These are phyloP conservation scores for Diaporthe capsici DNA, from an alignment of 2,329 filamentous ascomycete genomes.

Conservation along the genomic window DNA sequence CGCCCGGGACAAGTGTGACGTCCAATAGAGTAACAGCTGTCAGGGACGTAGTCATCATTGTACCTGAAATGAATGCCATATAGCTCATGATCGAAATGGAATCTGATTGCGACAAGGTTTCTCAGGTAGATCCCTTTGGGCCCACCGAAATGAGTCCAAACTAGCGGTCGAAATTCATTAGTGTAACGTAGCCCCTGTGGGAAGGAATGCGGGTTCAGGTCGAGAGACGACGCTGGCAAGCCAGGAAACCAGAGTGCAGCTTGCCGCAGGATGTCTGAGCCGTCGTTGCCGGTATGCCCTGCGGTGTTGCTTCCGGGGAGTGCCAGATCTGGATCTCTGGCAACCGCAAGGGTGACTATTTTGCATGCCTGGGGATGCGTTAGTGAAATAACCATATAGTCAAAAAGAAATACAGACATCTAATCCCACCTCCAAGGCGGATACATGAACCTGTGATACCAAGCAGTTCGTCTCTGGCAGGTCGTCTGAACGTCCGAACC, in stretches of 20 bases:
- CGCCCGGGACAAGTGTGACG: neutral
- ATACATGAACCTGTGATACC: neutral
- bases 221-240: neutral
- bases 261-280: neutral
- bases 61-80: neutral
- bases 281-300: neutral
- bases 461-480: neutral
- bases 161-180: neutral
- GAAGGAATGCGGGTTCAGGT: neutral
- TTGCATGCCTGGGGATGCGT: neutral
- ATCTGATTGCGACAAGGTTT: neutral
- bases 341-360: neutral
- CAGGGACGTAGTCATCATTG: neutral
- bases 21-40: neutral
- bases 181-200: neutral
- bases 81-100: neutral
- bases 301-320: neutral
- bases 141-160: neutral
- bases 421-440: neutral
- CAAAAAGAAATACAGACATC: neutral
- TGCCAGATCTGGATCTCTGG: neutral
- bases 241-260: neutral
- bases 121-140: too few relatives aligned
- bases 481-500: neutral
- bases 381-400: neutral